Evolutionary conservation across 1,284 basidiomycete genomes (phyloP).

Genomic region (Cryptococcus sp.): DNA sequence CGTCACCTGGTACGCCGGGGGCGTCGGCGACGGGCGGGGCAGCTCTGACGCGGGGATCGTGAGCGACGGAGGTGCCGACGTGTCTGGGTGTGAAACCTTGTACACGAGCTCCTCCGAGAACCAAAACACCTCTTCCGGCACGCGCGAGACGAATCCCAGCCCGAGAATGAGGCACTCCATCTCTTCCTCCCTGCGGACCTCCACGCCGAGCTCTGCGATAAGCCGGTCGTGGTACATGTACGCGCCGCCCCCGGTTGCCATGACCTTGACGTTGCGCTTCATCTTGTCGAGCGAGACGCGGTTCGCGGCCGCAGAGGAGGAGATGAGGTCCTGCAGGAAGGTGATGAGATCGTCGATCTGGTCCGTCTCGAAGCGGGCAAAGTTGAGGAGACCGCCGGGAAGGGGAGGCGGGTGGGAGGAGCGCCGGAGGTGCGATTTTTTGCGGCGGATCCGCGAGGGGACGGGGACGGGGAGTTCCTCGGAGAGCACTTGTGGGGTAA

Average conservation of each 20-base stretch:
- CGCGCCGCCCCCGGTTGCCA: slow-evolving; percentile 97
- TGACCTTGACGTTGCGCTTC: slow-evolving; percentile 89
- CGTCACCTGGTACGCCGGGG: slow-evolving; percentile 82
- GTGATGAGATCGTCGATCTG: slow-evolving; percentile 79
- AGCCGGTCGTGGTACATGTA: slow-evolving; percentile 90
- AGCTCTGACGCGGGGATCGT: slow-evolving; percentile 52
- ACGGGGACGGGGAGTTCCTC: slow-evolving; percentile 2
- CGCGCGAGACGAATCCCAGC: slow-evolving; percentile 89
- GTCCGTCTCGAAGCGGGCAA: slow-evolving; percentile 93
- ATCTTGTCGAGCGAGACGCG: slow-evolving; percentile 85
- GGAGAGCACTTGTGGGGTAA: slow-evolving; percentile 63
- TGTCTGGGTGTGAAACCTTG: slow-evolving; percentile 64
- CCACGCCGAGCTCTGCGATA: slow-evolving; percentile 69
- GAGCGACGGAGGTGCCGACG: slow-evolving; percentile 5
- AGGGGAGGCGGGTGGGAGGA: slow-evolving; percentile 69
- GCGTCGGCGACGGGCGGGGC: slow-evolving; percentile 86
- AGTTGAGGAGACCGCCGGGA: slow-evolving; percentile 95
- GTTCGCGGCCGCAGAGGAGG: slow-evolving; percentile 81
- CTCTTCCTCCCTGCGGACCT: slow-evolving; percentile 89
- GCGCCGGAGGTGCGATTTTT: slow-evolving; percentile 54
- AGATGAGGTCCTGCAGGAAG: slow-evolving; percentile 85
- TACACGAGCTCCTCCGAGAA: slow-evolving; percentile 97
- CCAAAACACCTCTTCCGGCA: slow-evolving; percentile 97
- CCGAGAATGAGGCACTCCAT: slow-evolving; percentile 99
- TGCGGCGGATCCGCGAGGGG: slow-evolving; percentile 2